These are phyloP conservation scores for Penicillium sp. DNA, from an alignment of 2,329 filamentous ascomycete species.

Conservation along the genomic window DNA sequence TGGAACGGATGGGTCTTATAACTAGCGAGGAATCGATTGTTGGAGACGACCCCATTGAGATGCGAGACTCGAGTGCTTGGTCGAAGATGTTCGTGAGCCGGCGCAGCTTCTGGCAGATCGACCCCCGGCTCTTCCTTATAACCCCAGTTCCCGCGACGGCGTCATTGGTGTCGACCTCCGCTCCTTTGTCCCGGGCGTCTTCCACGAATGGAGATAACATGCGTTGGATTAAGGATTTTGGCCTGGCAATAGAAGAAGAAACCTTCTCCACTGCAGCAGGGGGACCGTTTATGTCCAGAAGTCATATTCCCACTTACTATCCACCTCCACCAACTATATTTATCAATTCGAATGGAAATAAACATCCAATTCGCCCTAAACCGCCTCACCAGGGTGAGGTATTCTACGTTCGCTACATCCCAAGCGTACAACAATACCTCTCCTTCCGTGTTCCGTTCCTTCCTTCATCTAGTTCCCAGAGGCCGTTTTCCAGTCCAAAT, in stretches of 20 bases:
- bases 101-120: slow-evolving; percentile 88
- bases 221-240: too few species aligned
- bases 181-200: slow-evolving; percentile 55
- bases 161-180: too few species aligned
- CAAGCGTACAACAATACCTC: slow-evolving; percentile 79
- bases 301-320: slow-evolving; percentile 88
- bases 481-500: too few species aligned
- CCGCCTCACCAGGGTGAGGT: slow-evolving; percentile 87
- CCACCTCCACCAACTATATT: slow-evolving; percentile 83
- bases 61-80: slow-evolving; percentile 70
- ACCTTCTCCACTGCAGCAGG: slow-evolving; percentile 38
- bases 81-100: slow-evolving; percentile 79
- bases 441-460: slow-evolving; percentile 81
- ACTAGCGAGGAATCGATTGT: slow-evolving; percentile 75
- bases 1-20: slow-evolving; percentile 91
- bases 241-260: too few species aligned
- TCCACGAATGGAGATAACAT: too few species aligned
- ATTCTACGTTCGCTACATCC: slow-evolving; percentile 87
- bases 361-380: slow-evolving; percentile 86
- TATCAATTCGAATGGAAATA: slow-evolving; percentile 73
- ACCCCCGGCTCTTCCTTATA: slow-evolving; percentile 80
- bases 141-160: too few species aligned
- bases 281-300: slow-evolving; percentile 79
- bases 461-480: too few species aligned
- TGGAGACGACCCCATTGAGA: slow-evolving; percentile 63